A percentile compares a stretch with the other conserved stretches of the same genome.
Evolutionary conservation across 495 filamentous ascomycete genomes (phyloP).

Genomic region (Mytilinidion resinicola): DNA sequence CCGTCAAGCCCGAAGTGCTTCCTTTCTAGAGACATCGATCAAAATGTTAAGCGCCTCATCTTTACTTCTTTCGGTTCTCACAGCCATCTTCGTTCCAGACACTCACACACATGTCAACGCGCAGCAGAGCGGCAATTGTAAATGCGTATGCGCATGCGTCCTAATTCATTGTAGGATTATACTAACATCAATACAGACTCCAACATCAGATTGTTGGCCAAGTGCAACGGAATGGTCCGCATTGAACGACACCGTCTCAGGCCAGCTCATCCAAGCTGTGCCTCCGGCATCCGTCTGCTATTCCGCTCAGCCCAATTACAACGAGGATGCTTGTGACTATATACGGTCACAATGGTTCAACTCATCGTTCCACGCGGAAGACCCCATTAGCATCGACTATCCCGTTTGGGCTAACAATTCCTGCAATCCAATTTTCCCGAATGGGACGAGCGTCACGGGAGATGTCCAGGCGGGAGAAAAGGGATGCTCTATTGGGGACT

Average conservation of each 20-base stretch:
- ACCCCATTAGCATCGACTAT: constrained; percentile 24
- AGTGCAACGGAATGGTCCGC: constrained; percentile 12
- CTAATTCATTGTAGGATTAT: background rate
- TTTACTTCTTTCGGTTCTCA: too few relatives aligned
- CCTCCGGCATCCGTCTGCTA: constrained; percentile 26
- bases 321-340: constrained; percentile 11
- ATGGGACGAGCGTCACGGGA: constrained; percentile 23
- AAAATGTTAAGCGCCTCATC: too few relatives aligned
- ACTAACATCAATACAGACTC: constrained; percentile 8
- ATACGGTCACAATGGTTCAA: constrained; percentile 24
- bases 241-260: constrained; percentile 18
- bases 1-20: too few relatives aligned
- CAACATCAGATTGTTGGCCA: constrained; percentile 20
- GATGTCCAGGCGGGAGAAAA: constrained; percentile 14
- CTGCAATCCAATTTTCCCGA: constrained; percentile 24
- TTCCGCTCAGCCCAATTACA: constrained; percentile 11
- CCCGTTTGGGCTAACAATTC: constrained; percentile 24
- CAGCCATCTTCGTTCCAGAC: too few relatives aligned
- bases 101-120: too few relatives aligned
- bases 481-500: constrained; percentile 51
- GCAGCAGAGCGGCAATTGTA: background rate
- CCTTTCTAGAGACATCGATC: too few relatives aligned
- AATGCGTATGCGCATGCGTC: constrained; percentile 15
- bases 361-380: constrained; percentile 18
- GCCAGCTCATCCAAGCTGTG: constrained; percentile 10